Percentiles rank a stretch among this genome's conserved stretches.
phyloP scores from a whole-genome alignment of 1,284 basidiomycete species.

The Garcileccinum viscosum region DNA sequence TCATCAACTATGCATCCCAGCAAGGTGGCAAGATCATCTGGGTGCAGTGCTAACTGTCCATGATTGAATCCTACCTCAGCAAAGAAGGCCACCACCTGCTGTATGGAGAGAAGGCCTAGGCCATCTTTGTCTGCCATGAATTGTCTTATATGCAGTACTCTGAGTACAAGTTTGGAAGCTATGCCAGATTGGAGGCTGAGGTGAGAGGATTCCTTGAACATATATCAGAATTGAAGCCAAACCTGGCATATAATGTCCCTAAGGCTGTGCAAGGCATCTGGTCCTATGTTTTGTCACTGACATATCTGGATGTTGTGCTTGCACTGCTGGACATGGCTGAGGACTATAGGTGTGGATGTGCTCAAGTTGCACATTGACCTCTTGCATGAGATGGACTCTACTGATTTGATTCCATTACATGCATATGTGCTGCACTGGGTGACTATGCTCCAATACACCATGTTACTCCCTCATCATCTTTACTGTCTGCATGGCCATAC shows the following conservation, averaged over 20 bases:
- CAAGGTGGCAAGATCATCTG: conserved; percentile 70
- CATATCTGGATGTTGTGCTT: conserved; percentile 85
- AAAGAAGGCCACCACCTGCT: conserved; percentile 81
- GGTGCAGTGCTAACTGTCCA: conserved; percentile 72
- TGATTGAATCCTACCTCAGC: conserved; percentile 80
- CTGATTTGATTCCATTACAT: conserved; percentile 67
- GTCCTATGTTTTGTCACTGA: conserved; percentile 92
- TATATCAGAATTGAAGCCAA: conserved; percentile 77
- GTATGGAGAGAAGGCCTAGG: conserved; percentile 84
- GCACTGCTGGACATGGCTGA: conserved; percentile 76
- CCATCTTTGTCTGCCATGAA: conserved; percentile 83
- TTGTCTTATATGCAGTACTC: conserved; percentile 91
- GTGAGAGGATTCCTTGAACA: conserved; percentile 88
- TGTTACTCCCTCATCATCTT: conserved; percentile 89
- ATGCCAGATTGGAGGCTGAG: conserved; percentile 54
- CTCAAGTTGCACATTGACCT: conserved; percentile 94
- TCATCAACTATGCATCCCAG: conserved; percentile 69
- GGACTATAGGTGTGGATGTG: conserved; percentile 85
- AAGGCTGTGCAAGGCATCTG: conserved; percentile 54
- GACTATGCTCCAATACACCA: conserved; percentile 78
- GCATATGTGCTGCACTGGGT: conserved; percentile 86
- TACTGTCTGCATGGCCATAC: conserved; percentile 86
- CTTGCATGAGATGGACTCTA: conserved; percentile 59
- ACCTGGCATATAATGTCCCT: conserved; percentile 64
- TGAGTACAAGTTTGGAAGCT: conserved; percentile 86